Evolutionary conservation across 208 protist genomes (phyloP), one percentile per base, ranked within the genome.

Genomic region (Naegleria lovaniensis): DNA sequence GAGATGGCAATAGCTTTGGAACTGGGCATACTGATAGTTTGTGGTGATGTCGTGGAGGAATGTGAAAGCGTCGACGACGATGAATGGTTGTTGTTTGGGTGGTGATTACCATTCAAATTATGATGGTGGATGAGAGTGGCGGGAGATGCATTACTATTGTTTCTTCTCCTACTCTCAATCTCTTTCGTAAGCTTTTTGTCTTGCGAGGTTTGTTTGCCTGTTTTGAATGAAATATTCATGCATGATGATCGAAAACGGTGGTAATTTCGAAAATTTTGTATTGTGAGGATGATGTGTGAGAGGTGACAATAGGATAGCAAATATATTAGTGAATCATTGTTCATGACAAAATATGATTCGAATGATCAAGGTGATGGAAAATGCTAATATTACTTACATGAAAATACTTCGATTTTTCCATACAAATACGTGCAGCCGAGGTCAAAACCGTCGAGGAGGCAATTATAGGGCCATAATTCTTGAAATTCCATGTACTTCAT

Each of bases 161-260:
- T 79, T 79, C 29, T 0, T 29, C 16, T 79, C 36, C 67, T 0
- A 79, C n/a, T 33, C 55, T 88, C 85, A 39, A 58, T 39, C 16
- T 88, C 43, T 25, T 38, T 88, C 33, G 85, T 40, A 38, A 88
- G n/a, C 55, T 88, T 88, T 88, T 58, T 88, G 22, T 88, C 85
- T 58, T 88, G 85, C 3, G 85, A 36, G 3, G 85, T 88, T 88
- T 58, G 39, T 58, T 88, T 88, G 41, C 41, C 85, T 88, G 55
- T 67, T 29, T 67, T 67, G 55, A n/a, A n/a, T n/a, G n/a, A n/a
- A n/a, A n/a, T n/a, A n/a, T n/a, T n/a, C n/a, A n/a, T n/a, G 29
- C 76, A 84, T 25, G 55, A 67, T 25, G 9, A 67, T 25, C 55
- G 19, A 67, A 9, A 67, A 67, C 9, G 15, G 9, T 67, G 9